Evolutionary conservation across 1,284 basidiomycete genomes (phyloP).

Genomic region (Cryptococcus sp.): DNA sequence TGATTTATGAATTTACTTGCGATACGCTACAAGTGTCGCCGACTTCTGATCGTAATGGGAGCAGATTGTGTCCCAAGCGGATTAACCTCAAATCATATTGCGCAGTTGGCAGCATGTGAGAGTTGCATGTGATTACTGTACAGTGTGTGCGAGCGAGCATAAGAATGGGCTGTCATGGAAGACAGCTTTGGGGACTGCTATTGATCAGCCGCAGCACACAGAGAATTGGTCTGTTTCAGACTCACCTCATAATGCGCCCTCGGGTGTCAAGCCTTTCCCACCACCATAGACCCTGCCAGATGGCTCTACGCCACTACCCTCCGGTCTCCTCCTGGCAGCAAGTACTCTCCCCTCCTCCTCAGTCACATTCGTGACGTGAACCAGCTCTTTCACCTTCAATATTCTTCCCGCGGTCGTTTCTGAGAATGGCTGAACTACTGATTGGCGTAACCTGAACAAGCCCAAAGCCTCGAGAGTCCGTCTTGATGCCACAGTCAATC

Average conservation of each 20-base stretch:
- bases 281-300: conserved; percentile 37
- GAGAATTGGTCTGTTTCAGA: too few species aligned
- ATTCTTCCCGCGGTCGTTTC: conserved; percentile 55
- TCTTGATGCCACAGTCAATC: conserved; percentile 51
- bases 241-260: conserved; percentile 2
- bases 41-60: too few species aligned
- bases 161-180: too few species aligned
- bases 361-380: conserved; percentile 56
- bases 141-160: too few species aligned
- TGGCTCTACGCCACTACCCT: conserved; percentile 44
- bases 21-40: too few species aligned
- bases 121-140: too few species aligned
- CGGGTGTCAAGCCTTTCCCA: conserved; percentile 15
- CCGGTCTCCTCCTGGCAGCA: conserved; percentile 31
- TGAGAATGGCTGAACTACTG: conserved; percentile 53
- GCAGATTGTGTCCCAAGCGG: too few species aligned
- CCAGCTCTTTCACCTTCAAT: conserved; percentile 58
- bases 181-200: too few species aligned
- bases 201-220: too few species aligned
- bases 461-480: conserved; percentile 55
- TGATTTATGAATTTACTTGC: too few species aligned
- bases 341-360: conserved; percentile 35
- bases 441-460: conserved; percentile 54
- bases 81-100: too few species aligned
- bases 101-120: too few species aligned